phyloP scores from a whole-genome alignment of 2,329 filamentous ascomycete genomes.

The Calonectria multiphialidica region DNA sequence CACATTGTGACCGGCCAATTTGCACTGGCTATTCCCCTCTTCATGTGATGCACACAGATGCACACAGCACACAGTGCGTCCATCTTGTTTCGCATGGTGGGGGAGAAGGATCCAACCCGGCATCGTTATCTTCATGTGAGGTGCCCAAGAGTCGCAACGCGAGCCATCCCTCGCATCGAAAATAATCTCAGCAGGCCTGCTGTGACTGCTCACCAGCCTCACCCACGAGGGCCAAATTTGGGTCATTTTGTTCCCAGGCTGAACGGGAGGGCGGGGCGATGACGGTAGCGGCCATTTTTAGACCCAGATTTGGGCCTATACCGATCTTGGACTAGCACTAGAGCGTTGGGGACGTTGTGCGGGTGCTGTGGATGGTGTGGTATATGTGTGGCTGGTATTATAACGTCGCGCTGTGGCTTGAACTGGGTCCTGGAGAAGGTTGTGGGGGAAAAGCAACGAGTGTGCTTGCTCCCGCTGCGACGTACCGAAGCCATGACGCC shows the following conservation, averaged over 20 bases:
- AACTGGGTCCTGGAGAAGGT: conserved; percentile 6
- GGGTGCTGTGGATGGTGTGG: conserved; percentile 3
- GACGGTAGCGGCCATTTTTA: conserved; percentile 26
- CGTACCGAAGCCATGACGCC: conserved; percentile 25
- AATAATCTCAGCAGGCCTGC: not conserved
- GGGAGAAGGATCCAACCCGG: not conserved
- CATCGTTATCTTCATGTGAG: not conserved
- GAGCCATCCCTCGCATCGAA: not conserved
- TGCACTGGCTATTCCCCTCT: not conserved
- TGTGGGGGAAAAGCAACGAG: conserved; percentile 11
- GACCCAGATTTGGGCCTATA: conserved; percentile 33
- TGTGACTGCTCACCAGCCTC: conserved; percentile 30
- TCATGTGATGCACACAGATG: conserved; percentile 15
- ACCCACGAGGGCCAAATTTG: conserved; percentile 37
- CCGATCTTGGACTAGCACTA: not conserved
- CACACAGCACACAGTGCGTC: not conserved
- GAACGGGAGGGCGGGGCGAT: not conserved
- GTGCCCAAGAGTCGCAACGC: not conserved
- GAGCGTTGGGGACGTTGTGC: not conserved
- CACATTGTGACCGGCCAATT: not conserved
- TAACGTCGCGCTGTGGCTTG: conserved; percentile 17
- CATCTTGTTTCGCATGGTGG: not conserved
- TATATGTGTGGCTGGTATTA: conserved; percentile 35
- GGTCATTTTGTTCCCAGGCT: conserved; percentile 7
- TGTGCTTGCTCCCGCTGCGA: conserved; percentile 9